Base-by-base conservation (phyloP, 2,329 filamentous ascomycete species). In the Dactylellina drechsleri region DNA sequence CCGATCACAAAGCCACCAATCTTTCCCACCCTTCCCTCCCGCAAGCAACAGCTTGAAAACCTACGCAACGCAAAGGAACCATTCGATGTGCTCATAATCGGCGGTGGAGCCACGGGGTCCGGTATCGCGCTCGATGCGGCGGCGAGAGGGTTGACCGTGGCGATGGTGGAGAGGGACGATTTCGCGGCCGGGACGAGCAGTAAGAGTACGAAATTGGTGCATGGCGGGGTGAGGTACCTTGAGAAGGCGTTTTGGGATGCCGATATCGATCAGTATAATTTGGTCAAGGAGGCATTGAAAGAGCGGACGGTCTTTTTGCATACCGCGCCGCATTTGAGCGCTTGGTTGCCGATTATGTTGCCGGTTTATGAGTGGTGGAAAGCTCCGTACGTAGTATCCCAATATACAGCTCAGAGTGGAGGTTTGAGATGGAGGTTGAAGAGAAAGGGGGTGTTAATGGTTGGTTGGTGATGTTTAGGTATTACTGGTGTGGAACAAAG, bases 401-500 rank as follows among this genome's bases (percentile, higher is more conserved):
- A 23, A 50, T n/a, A 58, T 12, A 15, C 6, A 36, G 6, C 10
- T 36, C 6, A 36, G 6, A 36, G 31, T 36, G 31, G 31, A 36
- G 31, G 31, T 10, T 43, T 6, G 4, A 47, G 7, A n/a, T 13
- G 13, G 43, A 18, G 43, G 13, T 6, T 10, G 5, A 41, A 26
- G 20, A 43, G 28, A 20, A 43, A 0, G 31, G 36, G 18, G 20
- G 31, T 40, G 4, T 10, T 53, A 49, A 45, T 62, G 41, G 58
- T 53, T 52, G 50, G 57, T 57, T 31, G 8, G 10, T 41, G 31
- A 23, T 47, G 16, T 49, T 50, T 59, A 76, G 72, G 20, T 92
- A 92, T 82, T 92, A 90, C 81, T 92, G 90, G 90, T 87, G 86
- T 45, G 90, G 90, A 59, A 91, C 89, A 75, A 96, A 96, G 82